phyloP scores from a whole-genome alignment of 768 basidiomycete genomes.

The Trametes maxima region DNA sequence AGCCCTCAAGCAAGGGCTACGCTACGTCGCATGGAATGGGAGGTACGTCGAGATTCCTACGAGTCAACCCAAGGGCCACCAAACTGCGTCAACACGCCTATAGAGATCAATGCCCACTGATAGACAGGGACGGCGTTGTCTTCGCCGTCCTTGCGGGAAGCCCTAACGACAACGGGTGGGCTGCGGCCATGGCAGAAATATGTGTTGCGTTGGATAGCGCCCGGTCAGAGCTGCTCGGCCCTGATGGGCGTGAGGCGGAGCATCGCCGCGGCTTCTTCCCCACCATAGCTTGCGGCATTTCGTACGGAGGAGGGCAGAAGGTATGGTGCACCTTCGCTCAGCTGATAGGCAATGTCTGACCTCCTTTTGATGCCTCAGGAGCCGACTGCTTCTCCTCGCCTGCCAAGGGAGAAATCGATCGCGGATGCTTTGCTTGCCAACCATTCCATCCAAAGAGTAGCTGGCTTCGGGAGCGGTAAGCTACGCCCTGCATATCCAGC shows the following conservation, averaged over 20 bases:
- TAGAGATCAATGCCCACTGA: background rate
- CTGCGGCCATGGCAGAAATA: background rate
- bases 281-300: constrained; percentile 28
- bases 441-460: background rate
- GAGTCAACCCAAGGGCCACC: no score
- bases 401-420: background rate
- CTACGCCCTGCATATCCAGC: background rate
- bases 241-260: background rate
- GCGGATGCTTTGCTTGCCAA: background rate
- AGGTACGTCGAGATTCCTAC: background rate
- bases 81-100: background rate
- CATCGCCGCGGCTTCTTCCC: constrained; percentile 26
- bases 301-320: constrained; percentile 35
- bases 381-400: background rate
- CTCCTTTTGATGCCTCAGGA: background rate
- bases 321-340: background rate
- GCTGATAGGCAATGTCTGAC: background rate
- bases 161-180: background rate
- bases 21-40: background rate
- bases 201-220: background rate
- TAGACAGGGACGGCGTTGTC: background rate
- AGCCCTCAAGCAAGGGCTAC: background rate
- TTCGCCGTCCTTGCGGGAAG: background rate
- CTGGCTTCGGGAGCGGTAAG: background rate
- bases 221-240: background rate